These are phyloP conservation scores for Scheffersomyces coipomensis DNA, from an alignment of 805 yeast genomes.

Conservation along the genomic window DNA sequence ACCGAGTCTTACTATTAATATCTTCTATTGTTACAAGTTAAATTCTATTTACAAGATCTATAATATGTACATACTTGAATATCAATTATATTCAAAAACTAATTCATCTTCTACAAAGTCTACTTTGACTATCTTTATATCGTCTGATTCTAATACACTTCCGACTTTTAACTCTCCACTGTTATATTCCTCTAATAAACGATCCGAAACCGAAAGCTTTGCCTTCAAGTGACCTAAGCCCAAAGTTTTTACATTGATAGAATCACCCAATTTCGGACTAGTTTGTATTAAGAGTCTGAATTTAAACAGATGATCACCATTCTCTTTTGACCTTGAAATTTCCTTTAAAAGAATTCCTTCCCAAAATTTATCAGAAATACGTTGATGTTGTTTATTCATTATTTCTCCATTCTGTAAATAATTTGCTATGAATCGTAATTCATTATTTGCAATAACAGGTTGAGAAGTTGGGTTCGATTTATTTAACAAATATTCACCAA, in stretches of 20 bases:
- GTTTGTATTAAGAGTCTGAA: slow-evolving; percentile 22
- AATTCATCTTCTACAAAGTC: slow-evolving; percentile 38
- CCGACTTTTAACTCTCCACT: slow-evolving; percentile 21
- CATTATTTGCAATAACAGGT: background rate
- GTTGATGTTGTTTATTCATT: slow-evolving; percentile 21
- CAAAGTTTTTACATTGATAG: slow-evolving; percentile 21
- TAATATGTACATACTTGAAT: too few relatives aligned
- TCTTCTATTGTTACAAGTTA: background rate
- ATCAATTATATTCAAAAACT: slow-evolving; percentile 14
- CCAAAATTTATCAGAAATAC: slow-evolving; percentile 33
- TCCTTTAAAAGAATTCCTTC: slow-evolving; percentile 31
- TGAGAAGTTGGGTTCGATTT: background rate
- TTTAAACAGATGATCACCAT: slow-evolving; percentile 16
- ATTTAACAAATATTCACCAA: slow-evolving; percentile 25
- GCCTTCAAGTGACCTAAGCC: slow-evolving; percentile 23
- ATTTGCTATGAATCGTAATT: slow-evolving; percentile 17
- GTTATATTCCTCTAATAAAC: slow-evolving; percentile 16
- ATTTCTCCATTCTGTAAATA: slow-evolving; percentile 33
- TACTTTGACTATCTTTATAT: slow-evolving; percentile 19
- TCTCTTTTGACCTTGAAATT: slow-evolving; percentile 18
- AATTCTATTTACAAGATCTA: slow-evolving; percentile 3
- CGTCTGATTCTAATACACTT: slow-evolving; percentile 14
- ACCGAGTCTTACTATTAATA: background rate
- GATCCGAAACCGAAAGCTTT: slow-evolving; percentile 18
- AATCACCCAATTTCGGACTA: slow-evolving; percentile 22